phyloP scores from a whole-genome alignment of 2,329 filamentous ascomycete genomes.

The Albifimbria verrucaria region DNA sequence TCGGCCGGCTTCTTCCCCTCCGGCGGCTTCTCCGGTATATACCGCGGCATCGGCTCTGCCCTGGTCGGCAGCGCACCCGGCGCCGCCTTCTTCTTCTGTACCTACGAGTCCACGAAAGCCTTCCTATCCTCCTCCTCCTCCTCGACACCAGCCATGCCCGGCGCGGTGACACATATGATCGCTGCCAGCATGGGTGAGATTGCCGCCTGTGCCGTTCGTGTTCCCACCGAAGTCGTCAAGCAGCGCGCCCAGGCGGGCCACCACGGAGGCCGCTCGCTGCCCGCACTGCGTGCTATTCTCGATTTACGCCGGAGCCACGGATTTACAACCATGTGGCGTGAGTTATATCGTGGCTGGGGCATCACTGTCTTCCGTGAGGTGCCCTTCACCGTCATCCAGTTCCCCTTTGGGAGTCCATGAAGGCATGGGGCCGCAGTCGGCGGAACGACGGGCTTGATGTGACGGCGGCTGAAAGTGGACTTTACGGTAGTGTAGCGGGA shows the following conservation, averaged over 20 bases:
- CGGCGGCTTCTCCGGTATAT: constrained; percentile 88
- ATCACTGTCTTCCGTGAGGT: constrained; percentile 96
- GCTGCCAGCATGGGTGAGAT: constrained; percentile 86
- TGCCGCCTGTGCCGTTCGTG: constrained; percentile 85
- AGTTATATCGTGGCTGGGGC: constrained; percentile 87
- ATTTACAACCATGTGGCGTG: constrained; percentile 63
- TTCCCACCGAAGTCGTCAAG: constrained; percentile 96
- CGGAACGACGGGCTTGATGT: constrained; percentile 41
- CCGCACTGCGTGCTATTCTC: constrained; percentile 69
- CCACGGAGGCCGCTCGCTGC: constrained; percentile 66
- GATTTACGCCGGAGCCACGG: constrained; percentile 40
- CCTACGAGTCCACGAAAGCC: constrained; percentile 75
- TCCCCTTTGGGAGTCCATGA: constrained; percentile 92
- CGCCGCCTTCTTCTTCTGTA: constrained; percentile 95
- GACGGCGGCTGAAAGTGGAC: constrained; percentile 72
- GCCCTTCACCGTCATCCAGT: constrained; percentile 95
- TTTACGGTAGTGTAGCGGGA: constrained; percentile 81
- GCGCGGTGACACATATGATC: constrained; percentile 66
- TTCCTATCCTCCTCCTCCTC: constrained; percentile 32
- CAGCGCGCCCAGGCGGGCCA: constrained; percentile 89
- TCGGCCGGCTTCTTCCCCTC: constrained; percentile 71
- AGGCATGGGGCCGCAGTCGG: constrained; percentile 59
- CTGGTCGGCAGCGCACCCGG: constrained; percentile 89
- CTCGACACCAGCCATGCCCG: constrained; percentile 30
- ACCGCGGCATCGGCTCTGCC: constrained; percentile 85